Base-by-base conservation (phyloP, 192 early-diverging fungal species). In the Haplosporangium gracile region DNA sequence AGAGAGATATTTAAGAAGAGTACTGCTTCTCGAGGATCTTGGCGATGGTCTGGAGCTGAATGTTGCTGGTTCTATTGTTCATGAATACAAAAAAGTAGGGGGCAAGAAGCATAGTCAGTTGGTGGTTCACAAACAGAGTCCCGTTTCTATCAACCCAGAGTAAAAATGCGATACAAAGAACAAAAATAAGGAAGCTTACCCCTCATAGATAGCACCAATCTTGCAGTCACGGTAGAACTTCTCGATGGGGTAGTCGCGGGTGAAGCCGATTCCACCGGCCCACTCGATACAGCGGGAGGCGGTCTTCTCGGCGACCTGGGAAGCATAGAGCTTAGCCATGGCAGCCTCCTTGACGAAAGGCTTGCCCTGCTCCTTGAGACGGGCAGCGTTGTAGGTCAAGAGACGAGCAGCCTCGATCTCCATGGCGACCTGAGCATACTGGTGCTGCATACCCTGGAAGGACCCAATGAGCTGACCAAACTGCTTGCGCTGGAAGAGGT, bases 201-300 rank as follows among this genome's bases (percentile, higher is more conserved):
- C 94, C 76, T 97, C 97, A 87, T 99, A 99, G 88, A 99, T 99
- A 68, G 96, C 95, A 87, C 98, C 98, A 78, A 99, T 99, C 93
- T 97, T 98, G 89, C 94, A 94, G 89, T 99, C 98, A 76, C 98
- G 92, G 91, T 95, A 98, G 91, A 95, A 99, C 91, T 99, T 99
- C 89, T 99, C 98, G 18, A 96, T 89, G 8, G 95, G 95, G 88
- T 92, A 91, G 38, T 97, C 97, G 78, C 97, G 92, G 20, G 98
- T 98, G 93, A 99, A 99, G 15, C 98, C 98, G 77, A 99, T 94
- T 75, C 98, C 98, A 88, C 98, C 98, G 88, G 97, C 92, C 98
- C 97, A 99, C 91, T 99, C 98, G 75, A 99, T 94, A 49, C 97
- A 95, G 85, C 94, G 95, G 22, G 95, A 94, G 11, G 97, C 94